Conservation (phyloP, 2,329 filamentous ascomycete species). For the Penicillium sp. region DNA sequence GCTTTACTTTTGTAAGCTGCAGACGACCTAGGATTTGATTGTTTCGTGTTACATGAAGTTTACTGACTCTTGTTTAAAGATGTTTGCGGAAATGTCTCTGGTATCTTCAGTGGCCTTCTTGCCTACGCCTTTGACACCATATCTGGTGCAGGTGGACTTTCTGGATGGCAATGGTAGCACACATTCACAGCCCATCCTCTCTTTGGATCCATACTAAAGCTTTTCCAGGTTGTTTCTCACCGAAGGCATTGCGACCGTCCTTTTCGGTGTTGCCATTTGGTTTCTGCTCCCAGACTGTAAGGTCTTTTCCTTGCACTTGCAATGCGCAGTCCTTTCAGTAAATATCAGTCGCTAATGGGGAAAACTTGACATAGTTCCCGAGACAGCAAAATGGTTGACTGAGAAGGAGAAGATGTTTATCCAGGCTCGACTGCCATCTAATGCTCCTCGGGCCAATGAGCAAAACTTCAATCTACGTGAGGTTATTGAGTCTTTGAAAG, state of each 20-base stretch:
- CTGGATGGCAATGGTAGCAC: constrained; percentile 28
- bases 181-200: background rate
- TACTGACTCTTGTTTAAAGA: constrained; percentile 19
- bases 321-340: background rate
- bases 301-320: background rate
- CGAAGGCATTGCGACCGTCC: constrained; percentile 23
- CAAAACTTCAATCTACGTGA: constrained; percentile 42
- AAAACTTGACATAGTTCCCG: constrained; percentile 36
- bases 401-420: constrained; percentile 50
- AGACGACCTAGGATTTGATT: background rate
- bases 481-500: constrained; percentile 40
- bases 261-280: constrained; percentile 19
- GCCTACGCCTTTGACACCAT: constrained; percentile 46
- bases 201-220: background rate
- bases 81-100: constrained; percentile 43
- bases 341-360: background rate
- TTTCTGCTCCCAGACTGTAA: constrained; percentile 52
- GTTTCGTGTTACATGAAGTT: too few species aligned
- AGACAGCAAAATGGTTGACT: constrained; percentile 47
- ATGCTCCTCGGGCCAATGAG: constrained; percentile 43
- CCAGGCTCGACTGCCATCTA: constrained; percentile 46
- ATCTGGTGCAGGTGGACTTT: constrained; percentile 34
- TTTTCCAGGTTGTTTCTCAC: constrained; percentile 20
- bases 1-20: constrained; percentile 46
- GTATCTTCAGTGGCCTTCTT: constrained; percentile 44